Percentiles rank a stretch among this genome's conserved stretches.
phyloP scores from a whole-genome alignment of 352 stramenopile species.

The Phytopythium aichiense region DNA sequence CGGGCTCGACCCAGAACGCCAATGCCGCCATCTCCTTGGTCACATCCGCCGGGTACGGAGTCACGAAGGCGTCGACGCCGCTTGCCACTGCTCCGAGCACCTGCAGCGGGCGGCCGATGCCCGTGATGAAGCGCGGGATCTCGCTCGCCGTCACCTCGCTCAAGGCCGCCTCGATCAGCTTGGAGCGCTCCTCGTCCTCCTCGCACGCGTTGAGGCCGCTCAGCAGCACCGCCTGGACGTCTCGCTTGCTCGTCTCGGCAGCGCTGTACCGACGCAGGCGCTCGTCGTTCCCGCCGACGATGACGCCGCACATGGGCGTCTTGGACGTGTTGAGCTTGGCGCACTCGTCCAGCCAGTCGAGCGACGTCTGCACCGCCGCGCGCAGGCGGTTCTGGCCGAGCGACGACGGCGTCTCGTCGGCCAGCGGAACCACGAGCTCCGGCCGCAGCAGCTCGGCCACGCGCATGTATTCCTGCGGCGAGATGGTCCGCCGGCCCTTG shows the following conservation, averaged over 20 bases:
- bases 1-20: conserved; percentile 51
- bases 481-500: conserved; percentile 41
- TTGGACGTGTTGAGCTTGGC: conserved; percentile 17
- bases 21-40: conserved; percentile 48
- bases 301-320: conserved; percentile 51
- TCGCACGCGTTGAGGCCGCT: conserved; percentile 51
- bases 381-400: conserved; percentile 68
- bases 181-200: conserved; percentile 27
- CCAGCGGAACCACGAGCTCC: conserved; percentile 58
- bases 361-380: conserved; percentile 49
- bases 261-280: conserved; percentile 45
- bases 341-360: conserved; percentile 73
- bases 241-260: conserved; percentile 59
- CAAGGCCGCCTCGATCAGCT: conserved; percentile 44
- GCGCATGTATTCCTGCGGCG: conserved; percentile 55
- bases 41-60: conserved; percentile 46
- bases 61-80: conserved; percentile 69
- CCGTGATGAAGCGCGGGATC: conserved; percentile 59
- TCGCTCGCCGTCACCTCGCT: conserved; percentile 23
- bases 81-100: conserved; percentile 45
- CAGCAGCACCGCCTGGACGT: conserved; percentile 62
- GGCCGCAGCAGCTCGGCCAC: conserved; percentile 40
- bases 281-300: conserved; percentile 61
- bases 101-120: conserved; percentile 61
- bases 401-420: conserved; percentile 54